Conservation (phyloP, 805 yeast genomes). For the Pichia rugopelliculosa region DNA sequence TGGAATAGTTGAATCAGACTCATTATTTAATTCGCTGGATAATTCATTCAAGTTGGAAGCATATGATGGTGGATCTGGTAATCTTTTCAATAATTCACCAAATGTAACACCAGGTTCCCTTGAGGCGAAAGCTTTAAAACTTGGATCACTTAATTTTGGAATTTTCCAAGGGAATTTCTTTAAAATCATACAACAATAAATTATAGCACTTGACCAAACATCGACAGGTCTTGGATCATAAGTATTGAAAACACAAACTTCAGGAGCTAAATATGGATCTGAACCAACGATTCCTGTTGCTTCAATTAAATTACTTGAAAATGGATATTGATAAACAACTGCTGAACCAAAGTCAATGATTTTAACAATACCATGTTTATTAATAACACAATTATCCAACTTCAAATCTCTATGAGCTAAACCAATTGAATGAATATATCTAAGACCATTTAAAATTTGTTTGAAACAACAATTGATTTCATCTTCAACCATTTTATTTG, state of each 20-base stretch:
- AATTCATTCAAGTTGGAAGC: neutral
- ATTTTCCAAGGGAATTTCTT: constrained; percentile 94
- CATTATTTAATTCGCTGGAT: constrained; percentile 4
- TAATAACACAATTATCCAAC: constrained; percentile 86
- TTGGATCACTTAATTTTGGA: constrained; percentile 72
- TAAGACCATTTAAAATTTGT: constrained; percentile 74
- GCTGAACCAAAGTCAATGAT: constrained; percentile 93
- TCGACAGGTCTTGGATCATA: constrained; percentile 93
- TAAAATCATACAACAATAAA: constrained; percentile 85
- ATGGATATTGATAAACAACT: constrained; percentile 85
- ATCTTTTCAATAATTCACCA: constrained; percentile 49
- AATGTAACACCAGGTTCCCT: constrained; percentile 63
- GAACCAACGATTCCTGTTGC: constrained; percentile 83
- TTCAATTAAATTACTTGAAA: constrained; percentile 61
- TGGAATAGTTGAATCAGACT: constrained; percentile 1
- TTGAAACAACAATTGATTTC: constrained; percentile 88
- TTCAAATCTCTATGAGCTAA: constrained; percentile 88
- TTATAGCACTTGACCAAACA: constrained; percentile 88
- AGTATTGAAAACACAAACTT: constrained; percentile 71
- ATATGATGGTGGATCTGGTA: constrained; percentile 42
- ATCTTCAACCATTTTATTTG: constrained; percentile 71
- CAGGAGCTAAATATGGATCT: constrained; percentile 89
- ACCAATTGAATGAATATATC: constrained; percentile 77
- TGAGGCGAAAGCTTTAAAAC: constrained; percentile 76
- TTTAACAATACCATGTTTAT: constrained; percentile 75